A percentile compares a stretch with the other conserved stretches of the same genome.
Conservation (phyloP, 352 stramenopile species). For the Thalassiosira allenii region DNA sequence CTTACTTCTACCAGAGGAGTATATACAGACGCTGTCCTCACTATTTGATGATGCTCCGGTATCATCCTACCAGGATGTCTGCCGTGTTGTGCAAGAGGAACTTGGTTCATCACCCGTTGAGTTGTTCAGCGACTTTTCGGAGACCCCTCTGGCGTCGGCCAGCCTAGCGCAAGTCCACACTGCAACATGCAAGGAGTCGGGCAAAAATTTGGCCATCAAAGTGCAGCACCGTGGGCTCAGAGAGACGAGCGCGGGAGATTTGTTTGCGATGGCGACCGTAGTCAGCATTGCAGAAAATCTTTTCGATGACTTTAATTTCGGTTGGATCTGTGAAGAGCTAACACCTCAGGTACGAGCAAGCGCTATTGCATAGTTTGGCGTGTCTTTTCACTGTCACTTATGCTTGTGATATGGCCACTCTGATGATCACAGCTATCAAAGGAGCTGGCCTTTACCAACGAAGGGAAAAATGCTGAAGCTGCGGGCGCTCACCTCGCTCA, state of each 20-base stretch:
- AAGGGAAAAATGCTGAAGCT: slow-evolving; percentile 86
- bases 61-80: slow-evolving; percentile 83
- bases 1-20: slow-evolving; percentile 94
- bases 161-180: slow-evolving; percentile 95
- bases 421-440: too few species aligned
- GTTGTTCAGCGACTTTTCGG: slow-evolving; percentile 91
- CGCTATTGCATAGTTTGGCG: too few species aligned
- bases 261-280: slow-evolving; percentile 81
- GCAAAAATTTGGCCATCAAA: slow-evolving; percentile 95
- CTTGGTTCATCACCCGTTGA: slow-evolving; percentile 82
- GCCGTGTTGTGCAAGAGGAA: slow-evolving; percentile 84
- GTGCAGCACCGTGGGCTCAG: slow-evolving; percentile 90
- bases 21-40: slow-evolving; percentile 90
- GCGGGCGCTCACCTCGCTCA: slow-evolving; percentile 65
- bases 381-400: too few species aligned
- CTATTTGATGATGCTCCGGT: slow-evolving; percentile 93
- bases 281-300: slow-evolving; percentile 70
- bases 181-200: slow-evolving; percentile 84
- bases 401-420: too few species aligned
- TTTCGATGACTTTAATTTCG: slow-evolving; percentile 92
- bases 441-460: slow-evolving; percentile 89
- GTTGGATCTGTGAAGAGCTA: slow-evolving; percentile 97
- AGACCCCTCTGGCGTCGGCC: slow-evolving; percentile 92
- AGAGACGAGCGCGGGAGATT: slow-evolving; percentile 85
- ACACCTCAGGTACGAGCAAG: slow-evolving; percentile 69